A percentile compares a stretch with the other conserved stretches of the same genome.
These are phyloP conservation scores for Fusarium sp. DNA, from an alignment of 2,329 filamentous ascomycete genomes.

Conservation along the genomic window DNA sequence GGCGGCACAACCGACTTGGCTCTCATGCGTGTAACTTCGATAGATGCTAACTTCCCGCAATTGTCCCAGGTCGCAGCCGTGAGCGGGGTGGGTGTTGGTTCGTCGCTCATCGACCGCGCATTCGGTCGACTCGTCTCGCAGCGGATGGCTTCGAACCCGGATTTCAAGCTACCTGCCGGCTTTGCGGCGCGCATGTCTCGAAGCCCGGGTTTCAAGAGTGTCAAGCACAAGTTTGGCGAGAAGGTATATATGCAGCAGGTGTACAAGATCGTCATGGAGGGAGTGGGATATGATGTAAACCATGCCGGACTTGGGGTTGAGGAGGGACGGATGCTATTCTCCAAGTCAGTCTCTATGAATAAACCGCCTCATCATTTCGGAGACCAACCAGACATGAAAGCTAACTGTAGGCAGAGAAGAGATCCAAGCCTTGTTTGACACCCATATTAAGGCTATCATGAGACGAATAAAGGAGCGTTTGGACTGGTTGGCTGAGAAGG, in stretches of 20 bases:
- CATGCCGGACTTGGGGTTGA: constrained; percentile 58
- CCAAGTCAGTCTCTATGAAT: constrained; percentile 51
- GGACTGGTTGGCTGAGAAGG: constrained; percentile 55
- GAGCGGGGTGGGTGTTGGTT: constrained; percentile 62
- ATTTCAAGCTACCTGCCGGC: constrained; percentile 56
- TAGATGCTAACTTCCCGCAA: constrained; percentile 46
- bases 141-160: constrained; percentile 55
- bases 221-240: constrained; percentile 63
- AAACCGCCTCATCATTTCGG: too few relatives aligned
- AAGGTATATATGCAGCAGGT: constrained; percentile 58
- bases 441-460: constrained; percentile 50
- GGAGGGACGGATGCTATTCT: constrained; percentile 58
- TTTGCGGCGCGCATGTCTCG: constrained; percentile 56
- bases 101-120: constrained; percentile 62
- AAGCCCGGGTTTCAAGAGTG: constrained; percentile 57
- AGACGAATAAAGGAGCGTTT: constrained; percentile 58
- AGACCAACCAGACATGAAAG: background rate
- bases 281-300: constrained; percentile 58
- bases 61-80: constrained; percentile 57
- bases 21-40: constrained; percentile 59
- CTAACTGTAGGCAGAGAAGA: constrained; percentile 53
- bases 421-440: constrained; percentile 61
- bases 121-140: constrained; percentile 58
- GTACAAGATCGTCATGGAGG: constrained; percentile 62
- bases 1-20: constrained; percentile 65